Percentiles rank a stretch among this genome's conserved stretches.
These are phyloP conservation scores for Pseudozyma pruni DNA, from an alignment of 1,284 basidiomycete species.

Conservation along the genomic window DNA sequence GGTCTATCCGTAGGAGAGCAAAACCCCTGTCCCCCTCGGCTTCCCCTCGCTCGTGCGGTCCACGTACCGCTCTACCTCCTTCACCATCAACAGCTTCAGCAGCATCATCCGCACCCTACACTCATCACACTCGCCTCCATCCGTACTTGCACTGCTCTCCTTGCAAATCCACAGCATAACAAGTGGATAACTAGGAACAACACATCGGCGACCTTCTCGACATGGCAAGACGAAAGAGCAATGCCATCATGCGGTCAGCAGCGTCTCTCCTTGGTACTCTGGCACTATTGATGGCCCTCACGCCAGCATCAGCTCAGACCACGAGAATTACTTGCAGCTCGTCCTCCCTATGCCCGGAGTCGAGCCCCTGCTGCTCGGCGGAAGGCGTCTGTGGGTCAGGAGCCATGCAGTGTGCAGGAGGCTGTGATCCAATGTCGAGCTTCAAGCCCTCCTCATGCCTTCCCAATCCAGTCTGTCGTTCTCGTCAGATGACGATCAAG, in stretches of 20 bases:
- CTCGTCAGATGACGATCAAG: conserved; percentile 41
- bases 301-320: conserved; percentile 13
- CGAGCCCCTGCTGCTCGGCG: conserved; percentile 56
- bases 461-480: conserved; percentile 57
- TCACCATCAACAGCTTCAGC: background rate
- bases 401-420: conserved; percentile 58
- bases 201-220: background rate
- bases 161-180: too few relatives aligned
- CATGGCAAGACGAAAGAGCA: conserved; percentile 7
- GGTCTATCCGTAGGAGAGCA: too few relatives aligned
- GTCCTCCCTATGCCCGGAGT: conserved; percentile 37
- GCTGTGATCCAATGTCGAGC: conserved; percentile 59
- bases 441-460: conserved; percentile 52
- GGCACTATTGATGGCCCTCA: conserved; percentile 3
- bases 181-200: background rate
- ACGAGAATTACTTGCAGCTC: conserved; percentile 28
- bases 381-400: conserved; percentile 57
- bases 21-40: too few relatives aligned
- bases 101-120: too few relatives aligned
- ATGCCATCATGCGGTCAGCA: background rate
- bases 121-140: too few relatives aligned
- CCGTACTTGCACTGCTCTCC: too few relatives aligned
- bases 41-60: too few relatives aligned
- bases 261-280: background rate
- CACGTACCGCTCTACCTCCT: background rate